Evolutionary conservation across 1,284 basidiomycete species (phyloP).

Genomic region (Violaceomyces palustris): DNA sequence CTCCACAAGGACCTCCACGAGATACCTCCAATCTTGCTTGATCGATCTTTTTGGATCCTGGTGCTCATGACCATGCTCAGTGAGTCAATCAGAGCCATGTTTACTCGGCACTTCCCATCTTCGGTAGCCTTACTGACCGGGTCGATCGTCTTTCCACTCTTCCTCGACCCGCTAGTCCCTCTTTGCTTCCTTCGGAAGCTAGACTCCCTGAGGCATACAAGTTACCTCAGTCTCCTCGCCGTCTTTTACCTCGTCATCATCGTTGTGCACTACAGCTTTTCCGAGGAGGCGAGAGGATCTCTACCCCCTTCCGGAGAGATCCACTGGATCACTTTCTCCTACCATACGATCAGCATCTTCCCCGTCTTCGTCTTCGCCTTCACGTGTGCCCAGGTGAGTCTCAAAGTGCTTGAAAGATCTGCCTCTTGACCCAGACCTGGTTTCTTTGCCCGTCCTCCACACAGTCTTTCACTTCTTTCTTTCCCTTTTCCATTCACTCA

Average conservation of each 20-base stretch:
- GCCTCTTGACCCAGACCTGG: no score
- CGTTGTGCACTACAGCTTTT: slow-evolving; percentile 40
- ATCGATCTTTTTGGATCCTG: slow-evolving; percentile 76
- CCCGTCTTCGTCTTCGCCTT: slow-evolving; percentile 85
- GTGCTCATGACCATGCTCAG: slow-evolving; percentile 71
- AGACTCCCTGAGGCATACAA: slow-evolving; percentile 67
- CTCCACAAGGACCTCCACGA: slow-evolving; percentile 23
- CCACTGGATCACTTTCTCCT: slow-evolving; percentile 53
- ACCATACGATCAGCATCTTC: slow-evolving; percentile 71
- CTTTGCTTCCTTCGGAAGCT: slow-evolving; percentile 75
- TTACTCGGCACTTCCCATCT: no score
- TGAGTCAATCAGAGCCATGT: no score
- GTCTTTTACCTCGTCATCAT: slow-evolving; percentile 58
- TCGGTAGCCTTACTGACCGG: not conserved
- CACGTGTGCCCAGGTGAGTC: slow-evolving; percentile 49
- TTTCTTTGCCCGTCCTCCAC: no score
- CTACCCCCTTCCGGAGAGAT: slow-evolving; percentile 39
- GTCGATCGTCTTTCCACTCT: no score
- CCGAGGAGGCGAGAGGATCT: slow-evolving; percentile 14
- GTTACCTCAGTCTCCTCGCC: slow-evolving; percentile 79
- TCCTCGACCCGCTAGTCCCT: slow-evolving; percentile 58
- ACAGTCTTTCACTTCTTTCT: no score
- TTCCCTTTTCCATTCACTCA: no score
- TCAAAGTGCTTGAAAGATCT: no score
- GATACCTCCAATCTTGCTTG: slow-evolving; percentile 56